Evolutionary conservation across 495 filamentous ascomycete species (phyloP).

Genomic region (Jackrogersella minutella): DNA sequence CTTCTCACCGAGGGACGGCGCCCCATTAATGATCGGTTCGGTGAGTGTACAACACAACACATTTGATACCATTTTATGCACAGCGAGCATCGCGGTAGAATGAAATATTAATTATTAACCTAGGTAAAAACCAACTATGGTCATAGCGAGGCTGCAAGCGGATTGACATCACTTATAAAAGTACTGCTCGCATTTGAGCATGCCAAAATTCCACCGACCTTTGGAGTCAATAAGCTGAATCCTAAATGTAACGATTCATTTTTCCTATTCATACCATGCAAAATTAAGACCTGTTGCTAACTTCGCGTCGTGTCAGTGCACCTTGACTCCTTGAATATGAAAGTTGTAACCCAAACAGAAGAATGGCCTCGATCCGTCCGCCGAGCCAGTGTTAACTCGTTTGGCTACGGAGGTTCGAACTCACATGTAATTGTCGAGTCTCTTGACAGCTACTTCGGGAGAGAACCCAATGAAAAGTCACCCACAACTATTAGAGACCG

Average conservation of each 20-base stretch:
- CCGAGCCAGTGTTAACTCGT: slow-evolving; percentile 52
- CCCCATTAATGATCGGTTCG: slow-evolving; percentile 19
- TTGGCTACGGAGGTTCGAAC: slow-evolving; percentile 59
- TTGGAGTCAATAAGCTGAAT: slow-evolving; percentile 51
- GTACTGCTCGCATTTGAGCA: slow-evolving; percentile 61
- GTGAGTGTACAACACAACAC: slow-evolving; percentile 36
- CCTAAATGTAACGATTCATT: slow-evolving; percentile 39
- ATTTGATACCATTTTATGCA: too few species aligned
- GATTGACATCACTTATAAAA: slow-evolving; percentile 64
- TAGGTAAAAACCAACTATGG: slow-evolving; percentile 37
- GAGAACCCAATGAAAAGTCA: not conserved
- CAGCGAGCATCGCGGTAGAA: too few species aligned
- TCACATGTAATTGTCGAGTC: slow-evolving; percentile 52
- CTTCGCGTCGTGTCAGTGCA: too few species aligned
- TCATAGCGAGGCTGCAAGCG: slow-evolving; percentile 62
- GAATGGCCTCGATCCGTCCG: slow-evolving; percentile 20
- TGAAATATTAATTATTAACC: too few species aligned
- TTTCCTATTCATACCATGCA: too few species aligned
- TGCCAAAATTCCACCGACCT: slow-evolving; percentile 53
- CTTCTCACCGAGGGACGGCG: not conserved
- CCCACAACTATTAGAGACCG: not conserved
- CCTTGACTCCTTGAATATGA: slow-evolving; percentile 38
- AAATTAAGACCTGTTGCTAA: too few species aligned
- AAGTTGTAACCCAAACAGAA: slow-evolving; percentile 35
- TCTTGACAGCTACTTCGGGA: slow-evolving; percentile 29